phyloP scores from a whole-genome alignment of 1,284 basidiomycete genomes.

The Puccinia polysora region DNA sequence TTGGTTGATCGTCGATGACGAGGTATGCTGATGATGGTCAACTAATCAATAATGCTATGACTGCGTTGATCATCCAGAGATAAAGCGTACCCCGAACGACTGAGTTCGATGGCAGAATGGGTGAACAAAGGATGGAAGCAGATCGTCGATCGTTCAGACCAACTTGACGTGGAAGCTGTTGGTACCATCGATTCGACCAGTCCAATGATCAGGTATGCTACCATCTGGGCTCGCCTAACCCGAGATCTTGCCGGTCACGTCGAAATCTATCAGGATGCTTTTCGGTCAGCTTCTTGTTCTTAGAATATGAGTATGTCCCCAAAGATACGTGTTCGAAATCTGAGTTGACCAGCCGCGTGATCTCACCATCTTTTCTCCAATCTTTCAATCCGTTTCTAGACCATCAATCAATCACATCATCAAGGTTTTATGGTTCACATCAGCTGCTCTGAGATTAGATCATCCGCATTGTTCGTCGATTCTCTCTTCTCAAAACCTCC shows the following conservation, averaged over 20 bases:
- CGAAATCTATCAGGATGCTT: background rate
- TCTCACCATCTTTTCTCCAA: background rate
- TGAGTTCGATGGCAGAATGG: background rate
- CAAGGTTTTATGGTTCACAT: slow-evolving; percentile 11
- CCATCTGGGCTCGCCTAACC: slow-evolving; percentile 14
- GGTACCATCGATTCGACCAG: background rate
- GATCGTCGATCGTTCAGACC: background rate
- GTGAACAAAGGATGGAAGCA: background rate
- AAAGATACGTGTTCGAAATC: background rate
- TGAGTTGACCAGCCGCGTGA: background rate
- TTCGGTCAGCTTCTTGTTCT: background rate
- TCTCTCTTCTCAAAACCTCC: background rate
- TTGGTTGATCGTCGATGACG: background rate
- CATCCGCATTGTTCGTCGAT: background rate
- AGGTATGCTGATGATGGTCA: no score
- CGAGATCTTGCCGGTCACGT: background rate
- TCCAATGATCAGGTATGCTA: background rate
- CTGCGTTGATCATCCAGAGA: background rate
- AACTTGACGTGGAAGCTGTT: background rate
- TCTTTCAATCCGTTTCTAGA: background rate
- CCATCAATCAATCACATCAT: slow-evolving; percentile 4
- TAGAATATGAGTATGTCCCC: background rate
- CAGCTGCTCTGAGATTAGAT: slow-evolving; percentile 7
- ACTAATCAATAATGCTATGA: no score
- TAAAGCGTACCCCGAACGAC: background rate